Evolutionary conservation across 2,329 filamentous ascomycete genomes (phyloP).

Genomic region (Trichoderma hamatum): DNA sequence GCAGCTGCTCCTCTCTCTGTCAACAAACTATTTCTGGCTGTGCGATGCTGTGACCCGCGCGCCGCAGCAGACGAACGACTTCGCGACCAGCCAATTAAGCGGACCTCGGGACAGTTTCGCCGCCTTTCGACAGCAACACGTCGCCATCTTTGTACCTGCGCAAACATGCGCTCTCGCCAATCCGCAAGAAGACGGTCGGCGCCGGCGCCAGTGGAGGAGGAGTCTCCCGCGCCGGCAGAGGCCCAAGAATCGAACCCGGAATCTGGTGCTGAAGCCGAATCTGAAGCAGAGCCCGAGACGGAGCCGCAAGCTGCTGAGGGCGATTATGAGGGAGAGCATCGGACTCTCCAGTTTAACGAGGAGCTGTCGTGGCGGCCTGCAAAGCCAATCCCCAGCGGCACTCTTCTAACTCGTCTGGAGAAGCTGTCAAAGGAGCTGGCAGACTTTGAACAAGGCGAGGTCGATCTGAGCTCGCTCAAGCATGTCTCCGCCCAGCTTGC

Average conservation of each 20-base stretch:
- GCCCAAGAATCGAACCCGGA: conserved; percentile 13
- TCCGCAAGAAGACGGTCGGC: conserved; percentile 36
- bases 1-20: conserved; percentile 6
- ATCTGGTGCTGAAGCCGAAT: conserved; percentile 15
- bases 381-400: conserved; percentile 81
- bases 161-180: conserved; percentile 42
- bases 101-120: conserved; percentile 24
- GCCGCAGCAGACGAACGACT: conserved; percentile 29
- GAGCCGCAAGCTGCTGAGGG: conserved; percentile 29
- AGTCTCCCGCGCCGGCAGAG: conserved; percentile 13
- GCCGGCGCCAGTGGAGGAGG: conserved; percentile 19
- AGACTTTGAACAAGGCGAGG: conserved; percentile 83
- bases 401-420: conserved; percentile 80
- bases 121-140: conserved; percentile 17
- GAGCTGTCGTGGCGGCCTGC: conserved; percentile 89
- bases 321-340: conserved; percentile 36
- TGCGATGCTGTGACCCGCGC: conserved; percentile 34
- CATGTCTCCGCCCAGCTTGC: conserved; percentile 85
- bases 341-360: conserved; percentile 75
- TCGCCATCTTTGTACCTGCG: conserved; percentile 28
- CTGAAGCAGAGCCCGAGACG: conserved; percentile 31
- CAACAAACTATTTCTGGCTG: conserved; percentile 23
- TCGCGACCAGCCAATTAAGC: conserved; percentile 30
- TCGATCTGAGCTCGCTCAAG: conserved; percentile 79
- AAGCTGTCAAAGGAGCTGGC: conserved; percentile 79